These are phyloP conservation scores for Parathielavia hyrcaniae DNA, from an alignment of 495 filamentous ascomycete species.

Conservation along the genomic window DNA sequence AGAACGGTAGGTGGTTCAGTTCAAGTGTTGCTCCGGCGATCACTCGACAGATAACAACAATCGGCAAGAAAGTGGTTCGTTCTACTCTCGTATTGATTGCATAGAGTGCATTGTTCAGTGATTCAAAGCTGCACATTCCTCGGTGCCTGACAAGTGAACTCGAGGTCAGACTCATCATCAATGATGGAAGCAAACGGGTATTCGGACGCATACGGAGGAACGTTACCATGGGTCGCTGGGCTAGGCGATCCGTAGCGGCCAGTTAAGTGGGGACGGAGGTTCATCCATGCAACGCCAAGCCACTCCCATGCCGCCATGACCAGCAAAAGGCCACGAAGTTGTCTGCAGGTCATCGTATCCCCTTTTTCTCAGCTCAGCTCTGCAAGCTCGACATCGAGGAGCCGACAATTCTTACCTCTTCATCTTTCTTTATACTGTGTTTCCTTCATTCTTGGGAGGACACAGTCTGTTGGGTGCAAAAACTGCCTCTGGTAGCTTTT, in stretches of 20 bases:
- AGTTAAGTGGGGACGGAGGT: neutral
- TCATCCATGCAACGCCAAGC: constrained; percentile 16
- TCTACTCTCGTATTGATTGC: no score
- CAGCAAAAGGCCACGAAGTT: constrained; percentile 30
- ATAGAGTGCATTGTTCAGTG: no score
- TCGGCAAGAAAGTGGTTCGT: no score
- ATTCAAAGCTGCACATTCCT: no score
- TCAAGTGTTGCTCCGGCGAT: no score
- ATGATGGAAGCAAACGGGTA: no score
- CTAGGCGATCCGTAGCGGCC: neutral
- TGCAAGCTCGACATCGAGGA: constrained; percentile 26
- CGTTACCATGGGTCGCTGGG: neutral
- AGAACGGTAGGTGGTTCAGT: no score
- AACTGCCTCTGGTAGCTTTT: constrained; percentile 16
- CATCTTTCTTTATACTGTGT: constrained; percentile 17
- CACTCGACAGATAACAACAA: no score
- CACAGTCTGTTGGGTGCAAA: constrained; percentile 20
- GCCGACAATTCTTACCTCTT: constrained; percentile 18
- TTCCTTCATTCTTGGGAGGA: constrained; percentile 18
- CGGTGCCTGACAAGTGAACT: no score
- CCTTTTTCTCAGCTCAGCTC: constrained; percentile 20
- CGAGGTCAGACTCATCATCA: no score
- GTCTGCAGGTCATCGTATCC: constrained; percentile 19
- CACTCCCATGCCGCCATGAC: constrained; percentile 13
- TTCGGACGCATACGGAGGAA: no score